Evolutionary conservation across 129 eudicot species (phyloP).

Genomic region (Arctium lappa): DNA sequence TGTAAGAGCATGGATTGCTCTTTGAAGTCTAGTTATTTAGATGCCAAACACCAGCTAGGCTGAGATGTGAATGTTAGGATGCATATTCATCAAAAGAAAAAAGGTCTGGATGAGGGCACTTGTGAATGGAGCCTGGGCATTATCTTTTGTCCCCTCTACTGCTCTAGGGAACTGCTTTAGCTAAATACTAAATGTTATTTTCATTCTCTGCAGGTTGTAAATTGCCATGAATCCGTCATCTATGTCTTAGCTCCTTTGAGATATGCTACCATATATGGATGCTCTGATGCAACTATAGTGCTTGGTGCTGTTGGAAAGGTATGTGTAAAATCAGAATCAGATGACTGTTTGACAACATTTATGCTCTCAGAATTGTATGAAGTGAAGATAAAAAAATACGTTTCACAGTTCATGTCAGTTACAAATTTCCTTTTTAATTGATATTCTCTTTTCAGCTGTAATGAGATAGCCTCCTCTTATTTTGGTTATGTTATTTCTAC

Average conservation of each 20-base stretch:
- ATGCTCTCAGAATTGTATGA: neutral
- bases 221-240: slow-evolving; percentile 93
- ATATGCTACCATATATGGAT: slow-evolving; percentile 92
- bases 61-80: neutral
- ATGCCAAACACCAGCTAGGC: neutral
- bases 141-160: neutral
- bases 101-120: neutral
- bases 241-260: slow-evolving; percentile 87
- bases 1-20: neutral
- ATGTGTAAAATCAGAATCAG: slow-evolving; percentile 6
- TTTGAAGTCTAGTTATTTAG: neutral
- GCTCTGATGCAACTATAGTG: slow-evolving; percentile 94
- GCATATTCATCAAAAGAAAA: neutral
- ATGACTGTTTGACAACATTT: neutral
- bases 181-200: neutral
- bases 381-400: neutral
- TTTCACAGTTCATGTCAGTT: neutral
- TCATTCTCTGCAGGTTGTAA: slow-evolving; percentile 61
- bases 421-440: neutral
- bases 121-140: neutral
- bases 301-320: slow-evolving; percentile 99
- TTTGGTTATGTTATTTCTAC: neutral
- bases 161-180: neutral
- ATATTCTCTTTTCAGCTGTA: neutral
- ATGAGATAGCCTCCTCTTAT: neutral